Evolutionary conservation across 1,139 yeast species (phyloP).

Genomic region (Debaryomycetaceae sp.): DNA sequence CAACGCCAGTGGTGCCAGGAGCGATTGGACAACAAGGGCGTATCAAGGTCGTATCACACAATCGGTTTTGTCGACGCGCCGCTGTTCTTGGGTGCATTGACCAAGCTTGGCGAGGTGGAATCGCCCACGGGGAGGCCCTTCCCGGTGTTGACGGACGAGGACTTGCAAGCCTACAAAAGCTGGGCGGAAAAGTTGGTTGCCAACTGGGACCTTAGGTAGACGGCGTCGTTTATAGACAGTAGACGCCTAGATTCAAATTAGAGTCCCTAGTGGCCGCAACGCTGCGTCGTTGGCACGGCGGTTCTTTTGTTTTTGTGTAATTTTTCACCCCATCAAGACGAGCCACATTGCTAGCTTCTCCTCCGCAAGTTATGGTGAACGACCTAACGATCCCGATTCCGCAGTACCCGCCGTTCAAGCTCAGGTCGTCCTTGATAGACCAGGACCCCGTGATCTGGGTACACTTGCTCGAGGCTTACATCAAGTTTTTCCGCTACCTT

Average conservation of each 20-base stretch:
- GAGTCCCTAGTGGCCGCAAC: too few species aligned
- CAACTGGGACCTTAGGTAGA: slow-evolving; percentile 17
- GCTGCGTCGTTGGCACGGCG: too few species aligned
- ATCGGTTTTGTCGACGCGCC: slow-evolving; percentile 25
- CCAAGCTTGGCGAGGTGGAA: slow-evolving; percentile 25
- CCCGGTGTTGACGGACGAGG: slow-evolving; percentile 26
- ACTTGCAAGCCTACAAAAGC: slow-evolving; percentile 16
- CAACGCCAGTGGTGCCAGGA: slow-evolving; percentile 29
- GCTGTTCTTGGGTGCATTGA: slow-evolving; percentile 20
- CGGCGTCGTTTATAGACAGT: too few species aligned
- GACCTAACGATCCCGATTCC: slow-evolving; percentile 51
- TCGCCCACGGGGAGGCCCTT: slow-evolving; percentile 28
- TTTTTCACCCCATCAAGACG: slow-evolving; percentile 1
- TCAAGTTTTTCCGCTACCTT: slow-evolving; percentile 45
- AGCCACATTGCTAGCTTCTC: background rate
- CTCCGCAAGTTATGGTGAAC: slow-evolving; percentile 12
- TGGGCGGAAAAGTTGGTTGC: slow-evolving; percentile 18
- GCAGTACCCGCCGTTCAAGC: slow-evolving; percentile 66
- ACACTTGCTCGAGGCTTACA: slow-evolving; percentile 61
- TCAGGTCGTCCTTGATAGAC: slow-evolving; percentile 69
- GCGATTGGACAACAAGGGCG: slow-evolving; percentile 22
- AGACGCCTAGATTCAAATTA: too few species aligned
- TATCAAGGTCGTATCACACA: slow-evolving; percentile 39
- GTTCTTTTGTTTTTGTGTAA: background rate
- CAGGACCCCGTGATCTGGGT: slow-evolving; percentile 83